Conservation (phyloP, 352 stramenopile genomes). For the Globisporangium viniferum region DNA sequence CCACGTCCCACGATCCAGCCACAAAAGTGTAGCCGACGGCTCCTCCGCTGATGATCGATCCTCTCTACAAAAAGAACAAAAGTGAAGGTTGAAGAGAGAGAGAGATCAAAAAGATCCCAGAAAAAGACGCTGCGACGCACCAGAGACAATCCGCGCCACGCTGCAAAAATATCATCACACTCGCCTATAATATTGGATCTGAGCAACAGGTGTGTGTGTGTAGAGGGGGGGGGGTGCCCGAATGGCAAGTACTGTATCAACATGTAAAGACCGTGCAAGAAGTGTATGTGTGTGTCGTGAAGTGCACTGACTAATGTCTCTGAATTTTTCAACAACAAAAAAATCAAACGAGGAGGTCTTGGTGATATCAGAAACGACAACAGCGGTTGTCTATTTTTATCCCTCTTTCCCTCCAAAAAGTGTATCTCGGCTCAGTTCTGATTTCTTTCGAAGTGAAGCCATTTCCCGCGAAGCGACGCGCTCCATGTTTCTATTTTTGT, state of each 20-base stretch:
- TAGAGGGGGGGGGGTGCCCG: no score
- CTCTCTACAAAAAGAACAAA: neutral
- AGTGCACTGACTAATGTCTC: neutral
- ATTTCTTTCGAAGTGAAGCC: constrained; percentile 1
- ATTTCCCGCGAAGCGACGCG: neutral
- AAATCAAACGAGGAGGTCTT: neutral
- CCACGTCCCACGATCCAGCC: neutral
- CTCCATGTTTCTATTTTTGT: neutral
- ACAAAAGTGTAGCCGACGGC: neutral
- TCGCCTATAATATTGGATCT: neutral
- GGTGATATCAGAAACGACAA: neutral
- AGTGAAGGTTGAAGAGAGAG: neutral
- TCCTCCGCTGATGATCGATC: neutral
- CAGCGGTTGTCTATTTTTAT: neutral
- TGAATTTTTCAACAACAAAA: neutral
- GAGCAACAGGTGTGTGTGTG: neutral
- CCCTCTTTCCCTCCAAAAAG: neutral
- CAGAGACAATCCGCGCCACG: neutral
- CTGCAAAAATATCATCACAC: neutral
- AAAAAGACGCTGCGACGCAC: neutral
- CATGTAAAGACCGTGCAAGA: neutral
- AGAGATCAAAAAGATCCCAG: neutral
- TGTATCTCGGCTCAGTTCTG: constrained; percentile 1
- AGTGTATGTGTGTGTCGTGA: neutral
- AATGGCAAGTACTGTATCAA: neutral